Base-by-base conservation (phyloP, 805 yeast genomes). In the Cephaloascus albidus region DNA sequence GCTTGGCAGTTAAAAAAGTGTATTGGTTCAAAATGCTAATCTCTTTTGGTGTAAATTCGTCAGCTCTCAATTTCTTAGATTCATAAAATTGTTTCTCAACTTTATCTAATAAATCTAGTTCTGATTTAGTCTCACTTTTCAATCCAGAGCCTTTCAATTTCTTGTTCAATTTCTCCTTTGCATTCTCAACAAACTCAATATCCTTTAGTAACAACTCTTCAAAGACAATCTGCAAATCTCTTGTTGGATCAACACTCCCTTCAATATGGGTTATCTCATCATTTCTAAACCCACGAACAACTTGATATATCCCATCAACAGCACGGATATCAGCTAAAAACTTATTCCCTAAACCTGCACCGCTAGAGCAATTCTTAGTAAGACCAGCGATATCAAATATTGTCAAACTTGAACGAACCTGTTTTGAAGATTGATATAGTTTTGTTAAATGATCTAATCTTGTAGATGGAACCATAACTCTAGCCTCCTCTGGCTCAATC, bases 1-100 rank as follows among this genome's bases (percentile, higher is more conserved):
- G 96, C 54, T 88, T 88, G 3, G 95, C 88, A 1, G 96, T 87
- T 37, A 88, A 60, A 38, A 88, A 74, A 50, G 78, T 81, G 65
- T 85, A 75, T 30, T 74, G 68, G 59, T 85, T 85, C 40, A 86
- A 72, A 37, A 81, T 65, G 20, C 72, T 76, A 34, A 81, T 75
- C 50, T 87, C 93, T 20, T 72, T 73, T 23, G 68, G 63, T 15
- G 72, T 64, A 87, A 93, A 85, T 4, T 55, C 54, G 32, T 68
- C 72, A 38, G 73, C 68, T 38, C 79, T 77, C 35, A 81, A 76
- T 50, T 85, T 70, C 48, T 74, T 63, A 27, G 85, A 82, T 41
- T 72, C 61, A 40, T 64, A 66, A 17, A 67, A 49, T 15, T 51
- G 38, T 10, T 57, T 67, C 43, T 47, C 59, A 16, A 63, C 43